Evolutionary conservation across 208 protist genomes (phyloP).

Genomic region (Leishmania gerbilli): DNA sequence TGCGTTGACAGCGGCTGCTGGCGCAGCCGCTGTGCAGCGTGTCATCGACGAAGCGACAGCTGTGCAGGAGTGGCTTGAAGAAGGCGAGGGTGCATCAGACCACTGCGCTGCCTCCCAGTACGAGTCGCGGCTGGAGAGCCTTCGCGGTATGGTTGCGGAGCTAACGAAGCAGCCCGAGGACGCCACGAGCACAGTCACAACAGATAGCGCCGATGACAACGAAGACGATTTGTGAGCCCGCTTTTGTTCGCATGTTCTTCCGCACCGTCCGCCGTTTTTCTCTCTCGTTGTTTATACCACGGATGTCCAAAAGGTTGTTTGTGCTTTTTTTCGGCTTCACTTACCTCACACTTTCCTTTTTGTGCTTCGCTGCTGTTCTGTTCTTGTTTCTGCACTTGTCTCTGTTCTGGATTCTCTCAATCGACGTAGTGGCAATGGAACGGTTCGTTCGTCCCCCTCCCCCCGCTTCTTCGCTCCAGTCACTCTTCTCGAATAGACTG

Average conservation of each 20-base stretch:
- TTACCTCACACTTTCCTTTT: not conserved
- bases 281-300: not conserved
- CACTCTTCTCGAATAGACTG: not conserved
- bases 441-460: not conserved
- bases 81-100: conserved; percentile 69
- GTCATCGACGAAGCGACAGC: conserved; percentile 34
- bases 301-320: not conserved
- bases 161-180: conserved; percentile 19
- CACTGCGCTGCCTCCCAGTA: conserved; percentile 56
- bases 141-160: conserved; percentile 49
- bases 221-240: conserved; percentile 3
- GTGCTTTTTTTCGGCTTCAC: not conserved
- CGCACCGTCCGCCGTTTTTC: not conserved
- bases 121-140: conserved; percentile 37
- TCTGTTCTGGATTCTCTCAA: not conserved
- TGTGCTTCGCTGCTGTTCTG: not conserved
- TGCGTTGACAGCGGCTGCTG: conserved; percentile 19
- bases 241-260: not conserved
- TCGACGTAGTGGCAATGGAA: not conserved
- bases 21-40: conserved; percentile 29
- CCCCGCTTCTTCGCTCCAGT: not conserved
- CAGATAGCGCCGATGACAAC: not conserved
- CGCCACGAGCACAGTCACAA: not conserved
- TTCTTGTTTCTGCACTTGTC: not conserved
- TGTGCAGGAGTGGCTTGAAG: conserved; percentile 74